phyloP scores from a whole-genome alignment of 108 stramenopile species.

The Phaeodactylum tricornutum region DNA sequence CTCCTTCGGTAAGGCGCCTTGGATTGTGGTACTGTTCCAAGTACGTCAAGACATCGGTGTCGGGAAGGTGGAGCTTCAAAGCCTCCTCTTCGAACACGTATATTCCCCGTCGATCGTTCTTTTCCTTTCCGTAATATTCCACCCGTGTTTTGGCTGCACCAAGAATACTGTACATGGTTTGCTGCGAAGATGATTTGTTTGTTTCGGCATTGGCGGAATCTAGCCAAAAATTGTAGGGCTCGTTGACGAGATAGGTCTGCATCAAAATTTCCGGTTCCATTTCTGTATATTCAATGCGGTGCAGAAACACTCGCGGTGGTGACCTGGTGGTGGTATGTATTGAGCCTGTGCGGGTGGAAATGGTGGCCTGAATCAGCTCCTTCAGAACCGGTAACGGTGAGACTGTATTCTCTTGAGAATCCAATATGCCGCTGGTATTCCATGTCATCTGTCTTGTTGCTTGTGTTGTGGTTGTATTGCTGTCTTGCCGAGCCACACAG shows the following conservation, averaged over 20 bases:
- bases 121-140: slow-evolving; percentile 11
- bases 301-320: too few relatives aligned
- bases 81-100: not conserved
- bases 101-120: not conserved
- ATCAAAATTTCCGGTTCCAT: too few relatives aligned
- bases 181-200: too few relatives aligned
- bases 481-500: slow-evolving; percentile 4
- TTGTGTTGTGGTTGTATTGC: not conserved
- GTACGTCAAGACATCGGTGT: slow-evolving; percentile 13
- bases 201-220: too few relatives aligned
- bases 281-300: too few relatives aligned
- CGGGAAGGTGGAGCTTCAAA: not conserved
- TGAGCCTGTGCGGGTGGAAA: too few relatives aligned
- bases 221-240: slow-evolving; percentile 2
- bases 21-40: slow-evolving; percentile 1
- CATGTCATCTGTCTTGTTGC: not conserved
- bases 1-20: not conserved
- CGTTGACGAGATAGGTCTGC: too few relatives aligned
- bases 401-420: too few relatives aligned
- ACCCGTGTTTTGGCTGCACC: slow-evolving; percentile 1
- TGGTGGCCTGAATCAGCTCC: too few relatives aligned
- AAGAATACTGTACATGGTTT: too few relatives aligned
- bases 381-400: too few relatives aligned
- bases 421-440: not conserved
- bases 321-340: too few relatives aligned